These are phyloP conservation scores for Rosellinia necatrix DNA, from an alignment of 2,329 filamentous ascomycete genomes.

Conservation along the genomic window DNA sequence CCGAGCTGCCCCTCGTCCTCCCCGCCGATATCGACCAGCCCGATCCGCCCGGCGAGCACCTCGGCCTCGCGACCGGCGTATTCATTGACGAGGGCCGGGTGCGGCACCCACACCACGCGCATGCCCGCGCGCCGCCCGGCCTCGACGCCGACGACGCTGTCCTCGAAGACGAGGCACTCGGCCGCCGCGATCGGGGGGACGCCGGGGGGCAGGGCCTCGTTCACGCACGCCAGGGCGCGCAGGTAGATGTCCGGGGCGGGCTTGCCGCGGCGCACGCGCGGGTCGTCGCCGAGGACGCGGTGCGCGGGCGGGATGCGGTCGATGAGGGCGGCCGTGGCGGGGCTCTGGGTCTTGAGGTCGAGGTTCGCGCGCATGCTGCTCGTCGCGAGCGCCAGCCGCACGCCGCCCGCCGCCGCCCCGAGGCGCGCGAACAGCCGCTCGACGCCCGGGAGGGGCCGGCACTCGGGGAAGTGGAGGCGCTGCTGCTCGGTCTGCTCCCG, in stretches of 20 bases:
- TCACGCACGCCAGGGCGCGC: constrained; percentile 67
- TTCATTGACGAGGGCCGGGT: constrained; percentile 56
- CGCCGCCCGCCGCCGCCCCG: constrained; percentile 31
- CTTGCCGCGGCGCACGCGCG: constrained; percentile 67
- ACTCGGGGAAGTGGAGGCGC: constrained; percentile 60
- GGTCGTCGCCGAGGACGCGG: constrained; percentile 68
- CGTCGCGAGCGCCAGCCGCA: constrained; percentile 68
- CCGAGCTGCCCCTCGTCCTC: constrained; percentile 42
- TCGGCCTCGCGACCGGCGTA: constrained; percentile 40
- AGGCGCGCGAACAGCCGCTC: constrained; percentile 57
- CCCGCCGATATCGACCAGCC: constrained; percentile 35
- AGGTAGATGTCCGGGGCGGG: constrained; percentile 76
- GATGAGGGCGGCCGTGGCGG: constrained; percentile 36
- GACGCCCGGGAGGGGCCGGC: constrained; percentile 67
- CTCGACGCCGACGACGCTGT: constrained; percentile 73
- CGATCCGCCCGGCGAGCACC: constrained; percentile 40
- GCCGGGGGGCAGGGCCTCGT: constrained; percentile 55
- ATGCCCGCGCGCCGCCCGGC: constrained; percentile 73
- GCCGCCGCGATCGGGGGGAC: constrained; percentile 58
- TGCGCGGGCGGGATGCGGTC: constrained; percentile 56
- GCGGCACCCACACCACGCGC: constrained; percentile 74
- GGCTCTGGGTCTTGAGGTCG: constrained; percentile 59
- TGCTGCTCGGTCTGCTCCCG: constrained; percentile 58
- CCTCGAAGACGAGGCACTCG: constrained; percentile 77
- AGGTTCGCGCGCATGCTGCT: constrained; percentile 64